Evolutionary conservation across 257 asterid species (phyloP).

Genomic region (Forsythia viridissima): DNA sequence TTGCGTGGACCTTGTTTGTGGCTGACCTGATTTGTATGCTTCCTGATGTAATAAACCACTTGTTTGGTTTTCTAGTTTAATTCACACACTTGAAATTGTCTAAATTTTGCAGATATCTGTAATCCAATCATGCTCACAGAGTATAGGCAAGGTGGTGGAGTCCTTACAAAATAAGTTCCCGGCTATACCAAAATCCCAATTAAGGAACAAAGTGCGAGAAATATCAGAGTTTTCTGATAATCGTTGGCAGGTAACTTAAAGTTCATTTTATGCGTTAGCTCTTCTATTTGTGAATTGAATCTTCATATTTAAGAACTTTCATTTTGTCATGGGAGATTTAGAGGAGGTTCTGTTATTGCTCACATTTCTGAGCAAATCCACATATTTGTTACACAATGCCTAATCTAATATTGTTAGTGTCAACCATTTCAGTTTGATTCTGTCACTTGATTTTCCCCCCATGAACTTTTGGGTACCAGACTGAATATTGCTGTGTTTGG

Average conservation of each 20-base stretch:
- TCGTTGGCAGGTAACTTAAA: conserved; percentile 77
- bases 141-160: conserved; percentile 61
- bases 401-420: neutral
- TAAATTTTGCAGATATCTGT: conserved; percentile 48
- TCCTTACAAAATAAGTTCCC: conserved; percentile 63
- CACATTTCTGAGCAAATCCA: neutral
- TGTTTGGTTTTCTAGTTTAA: neutral
- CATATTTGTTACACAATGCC: neutral
- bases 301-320: neutral
- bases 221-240: conserved; percentile 67
- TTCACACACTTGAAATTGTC: neutral
- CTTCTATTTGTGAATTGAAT: neutral
- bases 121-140: conserved; percentile 58
- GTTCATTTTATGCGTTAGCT: neutral
- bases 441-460: neutral
- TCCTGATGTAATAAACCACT: neutral
- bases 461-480: neutral
- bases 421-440: neutral
- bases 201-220: conserved; percentile 81
- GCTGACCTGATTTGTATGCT: neutral
- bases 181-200: conserved; percentile 52
- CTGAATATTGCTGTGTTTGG: neutral
- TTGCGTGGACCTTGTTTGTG: neutral
- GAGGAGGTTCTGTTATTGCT: neutral
- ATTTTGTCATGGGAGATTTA: neutral